A percentile compares a stretch with the other conserved stretches of the same genome.
phyloP scores from a whole-genome alignment of 2,329 filamentous ascomycete genomes.

The Ascochyta lentis region DNA sequence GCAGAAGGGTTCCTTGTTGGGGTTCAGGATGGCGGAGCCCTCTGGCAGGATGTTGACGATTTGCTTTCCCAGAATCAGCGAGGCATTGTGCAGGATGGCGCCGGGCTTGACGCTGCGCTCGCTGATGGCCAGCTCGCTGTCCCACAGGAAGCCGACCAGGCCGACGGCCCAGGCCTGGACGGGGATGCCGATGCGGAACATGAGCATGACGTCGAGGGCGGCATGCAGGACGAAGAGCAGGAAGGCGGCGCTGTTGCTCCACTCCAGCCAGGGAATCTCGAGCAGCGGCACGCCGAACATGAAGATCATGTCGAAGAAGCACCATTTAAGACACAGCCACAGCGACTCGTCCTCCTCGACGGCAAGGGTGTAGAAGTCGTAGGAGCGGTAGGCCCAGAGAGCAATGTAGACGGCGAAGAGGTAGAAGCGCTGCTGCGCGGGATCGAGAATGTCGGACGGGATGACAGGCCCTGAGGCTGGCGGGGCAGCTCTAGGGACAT shows the following conservation, averaged over 20 bases:
- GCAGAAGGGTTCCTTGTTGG: conserved; percentile 80
- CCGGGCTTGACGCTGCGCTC: conserved; percentile 90
- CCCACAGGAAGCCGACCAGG: conserved; percentile 82
- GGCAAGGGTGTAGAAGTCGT: conserved; percentile 80
- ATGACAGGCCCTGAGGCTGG: conserved; percentile 69
- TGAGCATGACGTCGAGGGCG: conserved; percentile 80
- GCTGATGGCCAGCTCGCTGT: conserved; percentile 91
- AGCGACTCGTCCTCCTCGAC: conserved; percentile 88
- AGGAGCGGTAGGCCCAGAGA: conserved; percentile 82
- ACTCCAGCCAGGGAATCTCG: conserved; percentile 95
- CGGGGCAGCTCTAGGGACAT: conserved; percentile 36
- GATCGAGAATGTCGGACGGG: conserved; percentile 81
- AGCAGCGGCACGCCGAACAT: conserved; percentile 86
- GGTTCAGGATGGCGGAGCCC: conserved; percentile 89
- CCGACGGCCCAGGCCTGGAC: conserved; percentile 75
- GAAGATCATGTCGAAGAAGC: conserved; percentile 82
- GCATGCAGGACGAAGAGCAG: conserved; percentile 75
- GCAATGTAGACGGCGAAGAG: conserved; percentile 78
- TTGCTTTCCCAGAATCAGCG: conserved; percentile 92
- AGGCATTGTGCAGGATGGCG: conserved; percentile 87
- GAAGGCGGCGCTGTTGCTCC: conserved; percentile 76
- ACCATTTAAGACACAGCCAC: conserved; percentile 93
- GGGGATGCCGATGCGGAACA: conserved; percentile 89
- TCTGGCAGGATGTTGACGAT: conserved; percentile 98
- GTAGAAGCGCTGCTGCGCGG: conserved; percentile 89